phyloP scores from a whole-genome alignment of 2,329 filamentous ascomycete genomes.

The Fusarium acutatum region DNA sequence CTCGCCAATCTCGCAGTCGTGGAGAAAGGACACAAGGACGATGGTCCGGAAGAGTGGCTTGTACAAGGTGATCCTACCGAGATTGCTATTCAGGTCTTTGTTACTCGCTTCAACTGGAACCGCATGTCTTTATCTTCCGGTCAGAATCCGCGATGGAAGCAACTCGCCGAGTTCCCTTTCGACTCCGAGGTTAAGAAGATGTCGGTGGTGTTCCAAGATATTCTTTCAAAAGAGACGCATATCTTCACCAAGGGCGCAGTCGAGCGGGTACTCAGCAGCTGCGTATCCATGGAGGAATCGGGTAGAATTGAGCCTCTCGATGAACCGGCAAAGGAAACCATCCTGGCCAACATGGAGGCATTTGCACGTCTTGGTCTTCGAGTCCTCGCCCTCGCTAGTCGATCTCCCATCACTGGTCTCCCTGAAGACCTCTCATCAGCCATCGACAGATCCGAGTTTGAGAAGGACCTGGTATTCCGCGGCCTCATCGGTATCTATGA shows the following conservation, averaged over 20 bases:
- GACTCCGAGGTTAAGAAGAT: constrained; percentile 80
- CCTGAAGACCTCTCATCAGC: constrained; percentile 35
- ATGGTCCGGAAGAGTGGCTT: constrained; percentile 63
- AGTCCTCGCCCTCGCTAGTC: constrained; percentile 67
- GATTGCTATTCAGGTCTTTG: constrained; percentile 79
- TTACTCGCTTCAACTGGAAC: constrained; percentile 72
- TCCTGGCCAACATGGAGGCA: constrained; percentile 72
- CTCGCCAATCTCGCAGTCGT: constrained; percentile 73
- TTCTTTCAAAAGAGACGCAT: constrained; percentile 49
- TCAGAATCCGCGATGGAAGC: constrained; percentile 59
- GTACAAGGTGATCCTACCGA: constrained; percentile 72
- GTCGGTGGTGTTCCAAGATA: constrained; percentile 71
- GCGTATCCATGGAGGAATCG: constrained; percentile 56
- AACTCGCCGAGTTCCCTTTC: constrained; percentile 75
- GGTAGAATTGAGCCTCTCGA: constrained; percentile 47
- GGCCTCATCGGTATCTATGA: constrained; percentile 75
- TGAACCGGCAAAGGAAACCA: constrained; percentile 54
- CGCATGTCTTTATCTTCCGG: constrained; percentile 60
- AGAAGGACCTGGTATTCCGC: constrained; percentile 67
- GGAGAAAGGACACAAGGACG: constrained; percentile 49
- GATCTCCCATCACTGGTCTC: not conserved
- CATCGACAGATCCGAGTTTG: constrained; percentile 44
- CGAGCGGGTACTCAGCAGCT: constrained; percentile 70
- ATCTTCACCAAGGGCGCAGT: constrained; percentile 73
- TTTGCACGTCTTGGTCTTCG: constrained; percentile 72